phyloP scores from a whole-genome alignment of 306 rosid species.

The Fragaria ananassa region DNA sequence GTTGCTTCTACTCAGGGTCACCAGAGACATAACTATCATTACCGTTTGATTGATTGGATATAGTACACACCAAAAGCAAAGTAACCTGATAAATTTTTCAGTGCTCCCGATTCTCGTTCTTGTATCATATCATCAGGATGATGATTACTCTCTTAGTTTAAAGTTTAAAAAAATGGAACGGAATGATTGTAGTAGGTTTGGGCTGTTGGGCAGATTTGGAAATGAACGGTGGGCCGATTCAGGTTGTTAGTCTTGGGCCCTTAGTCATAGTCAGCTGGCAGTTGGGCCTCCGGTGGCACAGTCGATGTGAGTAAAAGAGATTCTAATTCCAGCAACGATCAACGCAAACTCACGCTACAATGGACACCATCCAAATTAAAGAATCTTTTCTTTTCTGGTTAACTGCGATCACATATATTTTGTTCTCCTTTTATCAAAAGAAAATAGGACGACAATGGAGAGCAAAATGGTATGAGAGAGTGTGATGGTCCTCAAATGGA shows the following conservation, averaged over 20 bases:
- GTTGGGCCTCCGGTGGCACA: not conserved
- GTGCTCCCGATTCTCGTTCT: not conserved
- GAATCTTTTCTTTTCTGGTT: not conserved
- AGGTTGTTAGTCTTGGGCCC: not conserved
- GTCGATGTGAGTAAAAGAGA: not conserved
- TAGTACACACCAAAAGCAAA: not conserved
- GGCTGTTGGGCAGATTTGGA: not conserved
- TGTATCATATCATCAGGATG: not conserved
- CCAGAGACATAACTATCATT: not conserved
- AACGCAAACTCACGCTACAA: constrained; percentile 7
- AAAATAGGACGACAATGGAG: no score
- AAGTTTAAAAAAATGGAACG: not conserved
- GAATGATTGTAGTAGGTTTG: not conserved
- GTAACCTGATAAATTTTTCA: not conserved
- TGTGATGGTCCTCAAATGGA: not conserved
- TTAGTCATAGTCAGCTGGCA: not conserved
- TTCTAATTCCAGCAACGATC: not conserved
- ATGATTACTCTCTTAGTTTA: not conserved
- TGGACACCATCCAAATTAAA: constrained; percentile 1
- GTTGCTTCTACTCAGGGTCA: constrained; percentile 50
- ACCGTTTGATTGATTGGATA: not conserved
- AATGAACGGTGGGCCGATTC: not conserved
- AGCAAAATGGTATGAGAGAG: not conserved
- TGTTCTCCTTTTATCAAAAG: no score
- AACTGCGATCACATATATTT: not conserved